A percentile compares a stretch with the other conserved stretches of the same genome.
Conservation (phyloP, 2,329 filamentous ascomycete species). For the Fusarium sp. region DNA sequence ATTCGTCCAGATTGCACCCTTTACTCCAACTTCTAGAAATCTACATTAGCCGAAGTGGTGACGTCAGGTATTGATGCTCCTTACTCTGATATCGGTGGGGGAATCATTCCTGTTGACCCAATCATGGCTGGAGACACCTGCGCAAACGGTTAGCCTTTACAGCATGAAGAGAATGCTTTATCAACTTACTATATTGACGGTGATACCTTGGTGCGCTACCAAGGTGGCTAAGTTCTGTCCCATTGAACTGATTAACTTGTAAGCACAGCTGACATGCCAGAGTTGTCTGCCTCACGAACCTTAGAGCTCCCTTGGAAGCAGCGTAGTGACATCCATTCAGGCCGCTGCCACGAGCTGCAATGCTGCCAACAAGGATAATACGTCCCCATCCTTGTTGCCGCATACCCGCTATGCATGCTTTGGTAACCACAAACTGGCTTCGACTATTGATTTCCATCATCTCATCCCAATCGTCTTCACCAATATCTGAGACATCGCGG, state of each 20-base stretch:
- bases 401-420: constrained; percentile 50
- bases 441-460: constrained; percentile 53
- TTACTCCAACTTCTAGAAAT: constrained; percentile 49
- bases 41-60: too few species aligned
- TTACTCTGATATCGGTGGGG: constrained; percentile 49
- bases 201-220: constrained; percentile 51
- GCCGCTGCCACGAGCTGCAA: constrained; percentile 51
- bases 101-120: constrained; percentile 54
- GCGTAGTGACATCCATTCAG: constrained; percentile 55
- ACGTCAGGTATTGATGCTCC: background rate
- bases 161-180: background rate
- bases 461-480: constrained; percentile 54
- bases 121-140: constrained; percentile 55
- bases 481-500: constrained; percentile 51
- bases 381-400: constrained; percentile 50
- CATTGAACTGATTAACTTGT: constrained; percentile 49
- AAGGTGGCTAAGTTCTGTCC: constrained; percentile 52
- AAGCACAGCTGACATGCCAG: background rate
- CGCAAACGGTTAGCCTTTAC: background rate
- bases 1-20: constrained; percentile 48
- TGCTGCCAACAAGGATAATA: constrained; percentile 52
- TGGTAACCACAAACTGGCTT: constrained; percentile 53
- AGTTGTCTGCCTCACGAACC: constrained; percentile 1
- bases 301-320: constrained; percentile 51
- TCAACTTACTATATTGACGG: constrained; percentile 51